Percentiles rank a stretch among this genome's conserved stretches.
phyloP scores from a whole-genome alignment of 805 yeast species.

The Tetrapisispora fleetii region DNA sequence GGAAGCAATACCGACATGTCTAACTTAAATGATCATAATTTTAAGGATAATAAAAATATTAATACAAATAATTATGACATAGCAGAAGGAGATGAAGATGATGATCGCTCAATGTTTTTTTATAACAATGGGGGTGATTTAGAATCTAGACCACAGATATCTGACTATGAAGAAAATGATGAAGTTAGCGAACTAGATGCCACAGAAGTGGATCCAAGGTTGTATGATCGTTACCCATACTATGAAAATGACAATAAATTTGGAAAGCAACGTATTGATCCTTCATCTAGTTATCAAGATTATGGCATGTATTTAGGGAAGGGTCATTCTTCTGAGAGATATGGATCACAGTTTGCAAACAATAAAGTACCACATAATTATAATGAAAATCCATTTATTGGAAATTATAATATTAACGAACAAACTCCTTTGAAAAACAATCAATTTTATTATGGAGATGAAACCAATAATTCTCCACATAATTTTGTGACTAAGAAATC shows the following conservation, averaged over 20 bases:
- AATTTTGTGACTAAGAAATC: constrained; percentile 32
- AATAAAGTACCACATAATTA: not conserved
- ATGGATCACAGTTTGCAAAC: not conserved
- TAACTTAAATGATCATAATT: not conserved
- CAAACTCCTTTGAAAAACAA: constrained; percentile 14
- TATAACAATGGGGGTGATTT: constrained; percentile 25
- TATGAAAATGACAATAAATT: not conserved
- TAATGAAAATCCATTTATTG: constrained; percentile 2
- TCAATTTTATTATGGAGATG: constrained; percentile 1
- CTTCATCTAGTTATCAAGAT: not conserved
- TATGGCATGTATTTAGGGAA: not conserved
- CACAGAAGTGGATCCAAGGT: constrained; percentile 7
- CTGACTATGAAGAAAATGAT: constrained; percentile 25
- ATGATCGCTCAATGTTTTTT: constrained; percentile 28
- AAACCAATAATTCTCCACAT: constrained; percentile 38
- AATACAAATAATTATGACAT: not conserved
- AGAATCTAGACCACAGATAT: constrained; percentile 25
- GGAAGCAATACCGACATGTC: not conserved
- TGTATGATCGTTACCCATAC: constrained; percentile 1
- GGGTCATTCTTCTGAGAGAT: not conserved
- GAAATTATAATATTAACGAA: constrained; percentile 10
- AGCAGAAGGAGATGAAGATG: constrained; percentile 12
- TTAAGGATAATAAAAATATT: constrained; percentile 1
- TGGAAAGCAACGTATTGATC: not conserved
- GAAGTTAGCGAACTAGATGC: constrained; percentile 4